These are phyloP conservation scores for Athelia psychrophila DNA, from an alignment of 1,284 basidiomycete genomes.

Conservation along the genomic window DNA sequence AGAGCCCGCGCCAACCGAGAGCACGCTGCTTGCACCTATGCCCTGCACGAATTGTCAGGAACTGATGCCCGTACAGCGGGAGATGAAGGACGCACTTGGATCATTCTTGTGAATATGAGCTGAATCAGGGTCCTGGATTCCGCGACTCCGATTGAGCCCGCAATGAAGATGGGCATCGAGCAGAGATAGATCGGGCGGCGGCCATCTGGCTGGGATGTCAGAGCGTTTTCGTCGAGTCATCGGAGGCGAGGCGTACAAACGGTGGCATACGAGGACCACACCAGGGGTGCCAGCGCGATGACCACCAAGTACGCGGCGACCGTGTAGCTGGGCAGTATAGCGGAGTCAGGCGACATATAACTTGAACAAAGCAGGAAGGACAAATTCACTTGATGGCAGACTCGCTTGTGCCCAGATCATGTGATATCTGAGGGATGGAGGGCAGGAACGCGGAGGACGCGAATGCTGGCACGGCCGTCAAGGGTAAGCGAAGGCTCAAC, in stretches of 20 bases:
- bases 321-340: constrained; percentile 4
- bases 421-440: constrained; percentile 14
- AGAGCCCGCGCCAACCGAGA: constrained; percentile 10
- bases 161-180: constrained; percentile 16
- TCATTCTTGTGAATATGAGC: constrained; percentile 10
- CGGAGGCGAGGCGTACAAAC: constrained; percentile 5
- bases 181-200: constrained; percentile 16
- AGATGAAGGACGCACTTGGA: no score
- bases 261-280: constrained; percentile 14
- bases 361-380: no score
- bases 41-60: constrained; percentile 2
- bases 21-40: constrained; percentile 3
- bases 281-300: constrained; percentile 14
- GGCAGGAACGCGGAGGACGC: constrained; percentile 14
- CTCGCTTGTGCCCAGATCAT: constrained; percentile 13
- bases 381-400: constrained; percentile 9
- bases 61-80: no score
- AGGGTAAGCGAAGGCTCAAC: no score
- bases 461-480: not conserved
- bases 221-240: not conserved
- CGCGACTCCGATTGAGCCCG: constrained; percentile 16
- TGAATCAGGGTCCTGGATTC: constrained; percentile 9
- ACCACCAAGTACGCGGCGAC: constrained; percentile 14
- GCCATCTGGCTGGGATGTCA: constrained; percentile 3
- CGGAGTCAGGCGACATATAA: no score